Conservation (phyloP, 2,329 filamentous ascomycete species). For the Aureobasidium sp. region DNA sequence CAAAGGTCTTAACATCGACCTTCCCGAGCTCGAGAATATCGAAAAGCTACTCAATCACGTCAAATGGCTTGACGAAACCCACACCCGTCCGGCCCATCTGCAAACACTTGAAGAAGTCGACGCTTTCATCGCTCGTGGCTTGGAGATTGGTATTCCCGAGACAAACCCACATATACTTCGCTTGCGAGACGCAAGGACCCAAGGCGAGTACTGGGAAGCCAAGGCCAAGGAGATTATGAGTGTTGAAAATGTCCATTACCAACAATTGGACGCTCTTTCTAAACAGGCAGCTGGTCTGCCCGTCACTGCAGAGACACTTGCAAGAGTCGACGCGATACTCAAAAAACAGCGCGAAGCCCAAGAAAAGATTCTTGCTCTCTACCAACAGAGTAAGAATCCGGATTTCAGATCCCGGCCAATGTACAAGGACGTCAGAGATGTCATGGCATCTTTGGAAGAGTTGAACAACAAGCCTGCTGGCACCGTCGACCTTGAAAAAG, state of each 20-base stretch:
- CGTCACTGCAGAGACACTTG: constrained; percentile 71
- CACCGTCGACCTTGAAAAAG: constrained; percentile 85
- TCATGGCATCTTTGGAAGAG: constrained; percentile 78
- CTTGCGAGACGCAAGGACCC: constrained; percentile 65
- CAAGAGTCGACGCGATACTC: constrained; percentile 79
- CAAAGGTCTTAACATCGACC: constrained; percentile 81
- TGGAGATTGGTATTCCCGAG: constrained; percentile 66
- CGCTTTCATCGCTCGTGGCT: constrained; percentile 68
- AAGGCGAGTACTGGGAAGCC: constrained; percentile 80
- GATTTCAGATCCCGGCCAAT: constrained; percentile 74
- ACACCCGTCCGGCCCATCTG: constrained; percentile 46
- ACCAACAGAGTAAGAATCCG: constrained; percentile 63
- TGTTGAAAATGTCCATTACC: constrained; percentile 87
- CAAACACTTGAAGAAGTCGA: constrained; percentile 71
- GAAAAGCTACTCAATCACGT: constrained; percentile 74
- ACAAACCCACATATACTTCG: constrained; percentile 72
- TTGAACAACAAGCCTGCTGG: constrained; percentile 88
- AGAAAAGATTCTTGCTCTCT: constrained; percentile 74
- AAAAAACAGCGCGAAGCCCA: constrained; percentile 95
- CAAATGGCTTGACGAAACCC: constrained; percentile 78
- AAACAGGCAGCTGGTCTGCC: constrained; percentile 73
- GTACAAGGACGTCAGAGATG: constrained; percentile 82
- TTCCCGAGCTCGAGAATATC: constrained; percentile 77
- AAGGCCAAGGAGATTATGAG: constrained; percentile 89
- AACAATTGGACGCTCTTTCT: constrained; percentile 85